These are phyloP conservation scores for Gamsiella multidivaricata DNA, from an alignment of 192 early-diverging fungal species.

Conservation along the genomic window DNA sequence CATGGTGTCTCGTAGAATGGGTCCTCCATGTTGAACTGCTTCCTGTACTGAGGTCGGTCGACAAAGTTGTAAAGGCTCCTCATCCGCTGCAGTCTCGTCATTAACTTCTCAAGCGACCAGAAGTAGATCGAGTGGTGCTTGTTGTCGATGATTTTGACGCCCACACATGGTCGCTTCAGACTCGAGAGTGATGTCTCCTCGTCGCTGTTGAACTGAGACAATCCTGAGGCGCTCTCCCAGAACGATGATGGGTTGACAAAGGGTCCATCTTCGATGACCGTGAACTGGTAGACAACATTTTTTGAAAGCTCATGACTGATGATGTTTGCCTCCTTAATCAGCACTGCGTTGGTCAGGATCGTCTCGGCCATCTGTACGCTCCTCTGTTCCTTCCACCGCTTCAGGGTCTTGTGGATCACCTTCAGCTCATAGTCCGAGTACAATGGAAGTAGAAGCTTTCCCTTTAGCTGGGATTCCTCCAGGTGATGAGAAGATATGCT, in stretches of 20 bases:
- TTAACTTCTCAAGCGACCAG: conserved; percentile 74
- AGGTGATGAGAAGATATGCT: conserved; percentile 43
- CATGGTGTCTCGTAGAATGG: conserved; percentile 68
- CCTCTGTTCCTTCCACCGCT: conserved; percentile 65
- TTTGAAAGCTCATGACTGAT: conserved; percentile 87
- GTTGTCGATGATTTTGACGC: conserved; percentile 65
- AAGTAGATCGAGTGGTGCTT: conserved; percentile 66
- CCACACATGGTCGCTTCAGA: conserved; percentile 62
- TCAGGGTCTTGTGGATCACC: conserved; percentile 52
- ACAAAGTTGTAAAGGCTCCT: conserved; percentile 71
- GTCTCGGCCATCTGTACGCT: conserved; percentile 71
- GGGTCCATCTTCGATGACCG: conserved; percentile 73
- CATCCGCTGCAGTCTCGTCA: conserved; percentile 74
- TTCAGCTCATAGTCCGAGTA: conserved; percentile 59
- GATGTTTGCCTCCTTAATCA: conserved; percentile 92
- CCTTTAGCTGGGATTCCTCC: conserved; percentile 53
- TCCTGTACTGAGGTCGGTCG: conserved; percentile 66
- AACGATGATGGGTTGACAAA: conserved; percentile 62
- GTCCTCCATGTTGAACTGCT: conserved; percentile 68
- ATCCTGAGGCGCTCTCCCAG: conserved; percentile 62
- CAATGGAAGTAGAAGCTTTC: conserved; percentile 33
- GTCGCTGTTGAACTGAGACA: conserved; percentile 61
- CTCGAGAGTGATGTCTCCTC: conserved; percentile 58
- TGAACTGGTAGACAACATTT: conserved; percentile 86
- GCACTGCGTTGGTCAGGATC: conserved; percentile 73